A percentile compares a stretch with the other conserved stretches of the same genome.
These are phyloP conservation scores for Zarea fungicola DNA, from an alignment of 2,329 filamentous ascomycete species.

Conservation along the genomic window DNA sequence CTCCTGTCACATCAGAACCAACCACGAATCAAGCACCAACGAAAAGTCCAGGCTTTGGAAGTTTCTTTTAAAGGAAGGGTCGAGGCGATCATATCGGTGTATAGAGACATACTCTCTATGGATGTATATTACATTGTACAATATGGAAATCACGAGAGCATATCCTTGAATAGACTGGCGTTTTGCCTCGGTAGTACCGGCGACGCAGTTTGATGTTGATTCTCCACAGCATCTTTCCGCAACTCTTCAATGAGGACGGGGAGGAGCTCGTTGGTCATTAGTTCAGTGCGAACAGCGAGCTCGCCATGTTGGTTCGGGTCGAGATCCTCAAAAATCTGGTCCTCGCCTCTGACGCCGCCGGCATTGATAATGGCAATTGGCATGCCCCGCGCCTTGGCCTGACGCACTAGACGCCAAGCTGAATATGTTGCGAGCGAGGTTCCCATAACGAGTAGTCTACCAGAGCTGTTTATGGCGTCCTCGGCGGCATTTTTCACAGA, in stretches of 20 bases:
- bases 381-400: slow-evolving; percentile 76
- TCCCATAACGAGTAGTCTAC: slow-evolving; percentile 72
- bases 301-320: slow-evolving; percentile 46
- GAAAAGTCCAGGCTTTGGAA: slow-evolving; percentile 30
- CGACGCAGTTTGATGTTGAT: not conserved
- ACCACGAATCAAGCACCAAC: slow-evolving; percentile 17
- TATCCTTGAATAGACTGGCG: slow-evolving; percentile 48
- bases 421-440: slow-evolving; percentile 94
- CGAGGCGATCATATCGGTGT: not conserved
- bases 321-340: slow-evolving; percentile 60
- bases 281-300: slow-evolving; percentile 51
- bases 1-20: slow-evolving; percentile 20
- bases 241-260: slow-evolving; percentile 52
- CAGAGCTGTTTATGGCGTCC: slow-evolving; percentile 69
- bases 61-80: slow-evolving; percentile 43
- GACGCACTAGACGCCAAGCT: slow-evolving; percentile 82
- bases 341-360: slow-evolving; percentile 75
- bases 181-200: slow-evolving; percentile 17
- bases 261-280: slow-evolving; percentile 52
- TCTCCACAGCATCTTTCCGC: slow-evolving; percentile 23
- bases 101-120: slow-evolving; percentile 15
- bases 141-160: slow-evolving; percentile 46
- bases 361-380: slow-evolving; percentile 85
- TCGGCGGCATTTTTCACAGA: slow-evolving; percentile 72
- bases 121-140: slow-evolving; percentile 14